These are phyloP conservation scores for Fusarium bulbicola DNA, from an alignment of 2,329 filamentous ascomycete species.

Conservation along the genomic window DNA sequence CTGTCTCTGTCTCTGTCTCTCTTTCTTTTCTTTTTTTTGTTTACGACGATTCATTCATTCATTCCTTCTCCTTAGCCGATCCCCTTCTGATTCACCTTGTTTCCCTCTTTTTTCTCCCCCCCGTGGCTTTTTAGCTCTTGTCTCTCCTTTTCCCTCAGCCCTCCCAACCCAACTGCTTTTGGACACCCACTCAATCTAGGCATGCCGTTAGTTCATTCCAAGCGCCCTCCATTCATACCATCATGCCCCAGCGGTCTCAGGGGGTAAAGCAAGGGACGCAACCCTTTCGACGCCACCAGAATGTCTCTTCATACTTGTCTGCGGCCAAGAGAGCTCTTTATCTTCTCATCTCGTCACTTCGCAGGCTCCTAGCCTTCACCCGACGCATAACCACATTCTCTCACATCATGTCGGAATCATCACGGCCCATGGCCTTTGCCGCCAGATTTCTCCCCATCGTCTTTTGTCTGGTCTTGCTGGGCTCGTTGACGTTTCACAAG, in stretches of 20 bases:
- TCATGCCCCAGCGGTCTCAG: conserved; percentile 8
- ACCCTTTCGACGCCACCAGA: not conserved
- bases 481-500: conserved; percentile 22
- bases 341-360: not conserved
- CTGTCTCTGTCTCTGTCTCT: not conserved
- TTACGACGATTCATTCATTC: not conserved
- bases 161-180: not conserved
- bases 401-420: conserved; percentile 21
- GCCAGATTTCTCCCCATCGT: conserved; percentile 28
- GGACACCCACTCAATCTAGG: not conserved
- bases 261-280: not conserved
- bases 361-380: not conserved
- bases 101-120: not conserved
- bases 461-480: conserved; percentile 32
- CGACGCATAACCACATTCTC: not conserved
- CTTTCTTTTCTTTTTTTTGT: not conserved
- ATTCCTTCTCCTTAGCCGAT: not conserved
- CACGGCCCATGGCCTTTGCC: conserved; percentile 9
- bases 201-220: not conserved
- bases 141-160: not conserved
- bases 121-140: not conserved
- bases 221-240: not conserved
- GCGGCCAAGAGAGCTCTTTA: not conserved
- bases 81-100: not conserved
- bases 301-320: not conserved